Conservation (phyloP, 208 protist genomes). For the Strigomonas galati region DNA sequence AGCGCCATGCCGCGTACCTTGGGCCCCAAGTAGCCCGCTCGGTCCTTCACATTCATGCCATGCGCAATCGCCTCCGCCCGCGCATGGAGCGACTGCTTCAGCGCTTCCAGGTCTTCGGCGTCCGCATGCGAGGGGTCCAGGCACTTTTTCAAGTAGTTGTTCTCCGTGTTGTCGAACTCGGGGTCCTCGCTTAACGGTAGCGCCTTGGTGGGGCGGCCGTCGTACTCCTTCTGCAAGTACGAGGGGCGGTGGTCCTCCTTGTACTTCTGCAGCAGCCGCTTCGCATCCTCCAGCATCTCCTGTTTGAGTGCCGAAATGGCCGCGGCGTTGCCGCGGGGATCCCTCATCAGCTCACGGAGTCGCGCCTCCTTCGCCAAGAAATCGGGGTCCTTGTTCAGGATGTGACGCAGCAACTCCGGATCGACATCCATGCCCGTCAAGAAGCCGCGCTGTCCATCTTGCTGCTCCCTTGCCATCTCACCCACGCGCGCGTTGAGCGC, state of each 20-base stretch:
- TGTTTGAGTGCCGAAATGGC: slow-evolving; percentile 36
- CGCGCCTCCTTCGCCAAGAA: slow-evolving; percentile 26
- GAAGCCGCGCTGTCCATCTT: slow-evolving; percentile 38
- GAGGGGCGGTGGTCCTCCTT: slow-evolving; percentile 16
- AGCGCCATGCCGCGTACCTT: slow-evolving; percentile 28
- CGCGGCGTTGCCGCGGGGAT: slow-evolving; percentile 27
- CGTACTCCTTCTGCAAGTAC: slow-evolving; percentile 36
- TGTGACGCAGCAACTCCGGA: slow-evolving; percentile 8
- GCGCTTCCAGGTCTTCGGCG: slow-evolving; percentile 19
- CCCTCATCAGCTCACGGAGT: slow-evolving; percentile 38
- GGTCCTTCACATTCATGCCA: slow-evolving; percentile 19
- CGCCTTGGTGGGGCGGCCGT: slow-evolving; percentile 28
- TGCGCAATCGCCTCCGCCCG: slow-evolving; percentile 26
- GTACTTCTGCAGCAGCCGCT: slow-evolving; percentile 13
- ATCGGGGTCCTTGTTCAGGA: slow-evolving; percentile 30
- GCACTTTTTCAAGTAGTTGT: slow-evolving; percentile 26
- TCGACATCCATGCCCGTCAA: slow-evolving; percentile 28
- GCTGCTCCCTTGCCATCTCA: slow-evolving; percentile 43
- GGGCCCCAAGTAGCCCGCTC: slow-evolving; percentile 14
- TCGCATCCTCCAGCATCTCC: slow-evolving; percentile 28
- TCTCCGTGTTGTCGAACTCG: slow-evolving; percentile 37
- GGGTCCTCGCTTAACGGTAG: slow-evolving; percentile 42
- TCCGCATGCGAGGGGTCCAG: slow-evolving; percentile 19
- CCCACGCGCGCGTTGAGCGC: slow-evolving; percentile 53
- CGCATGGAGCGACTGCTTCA: slow-evolving; percentile 30